A percentile compares a stretch with the other conserved stretches of the same genome.
These are phyloP conservation scores for Paramecium pentaurelia DNA, from an alignment of 73 alveolate genomes.

Conservation along the genomic window DNA sequence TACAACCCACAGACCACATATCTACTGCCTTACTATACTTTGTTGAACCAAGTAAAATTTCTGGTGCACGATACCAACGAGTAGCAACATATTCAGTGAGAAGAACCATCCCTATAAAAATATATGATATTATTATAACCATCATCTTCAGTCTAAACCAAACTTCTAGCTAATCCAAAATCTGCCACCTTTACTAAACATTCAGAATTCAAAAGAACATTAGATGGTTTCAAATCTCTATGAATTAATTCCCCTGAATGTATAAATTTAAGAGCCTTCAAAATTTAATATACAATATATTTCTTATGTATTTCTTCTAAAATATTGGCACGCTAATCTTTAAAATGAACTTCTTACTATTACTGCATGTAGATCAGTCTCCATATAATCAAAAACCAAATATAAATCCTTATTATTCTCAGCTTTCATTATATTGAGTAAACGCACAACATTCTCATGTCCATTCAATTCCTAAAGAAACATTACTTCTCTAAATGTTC, in stretches of 20 bases:
- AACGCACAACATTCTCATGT: slow-evolving; percentile 91
- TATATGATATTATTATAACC: slow-evolving; percentile 5
- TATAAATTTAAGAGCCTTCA: slow-evolving; percentile 81
- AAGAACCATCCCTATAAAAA: slow-evolving; percentile 47
- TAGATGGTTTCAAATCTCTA: slow-evolving; percentile 88
- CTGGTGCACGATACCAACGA: slow-evolving; percentile 96
- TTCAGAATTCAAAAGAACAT: slow-evolving; percentile 85
- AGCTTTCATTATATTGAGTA: slow-evolving; percentile 88
- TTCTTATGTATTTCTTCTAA: slow-evolving; percentile 88
- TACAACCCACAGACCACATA: slow-evolving; percentile 96
- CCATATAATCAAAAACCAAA: slow-evolving; percentile 83
- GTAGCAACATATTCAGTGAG: slow-evolving; percentile 94
- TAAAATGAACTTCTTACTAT: not conserved
- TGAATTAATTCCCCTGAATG: slow-evolving; percentile 74
- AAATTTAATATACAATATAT: slow-evolving; percentile 78
- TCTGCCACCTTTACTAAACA: slow-evolving; percentile 87
- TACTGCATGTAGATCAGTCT: slow-evolving; percentile 84
- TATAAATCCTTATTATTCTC: slow-evolving; percentile 80
- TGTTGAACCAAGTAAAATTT: slow-evolving; percentile 83
- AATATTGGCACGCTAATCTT: slow-evolving; percentile 77
- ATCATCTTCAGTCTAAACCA: slow-evolving; percentile 74
- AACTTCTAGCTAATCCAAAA: slow-evolving; percentile 90
- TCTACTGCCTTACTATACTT: slow-evolving; percentile 89
- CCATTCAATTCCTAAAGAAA: slow-evolving; percentile 89
- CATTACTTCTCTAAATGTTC: slow-evolving; percentile 93